Evolutionary conservation across 1,139 yeast genomes (phyloP).

Genomic region (Pichia sp.): DNA sequence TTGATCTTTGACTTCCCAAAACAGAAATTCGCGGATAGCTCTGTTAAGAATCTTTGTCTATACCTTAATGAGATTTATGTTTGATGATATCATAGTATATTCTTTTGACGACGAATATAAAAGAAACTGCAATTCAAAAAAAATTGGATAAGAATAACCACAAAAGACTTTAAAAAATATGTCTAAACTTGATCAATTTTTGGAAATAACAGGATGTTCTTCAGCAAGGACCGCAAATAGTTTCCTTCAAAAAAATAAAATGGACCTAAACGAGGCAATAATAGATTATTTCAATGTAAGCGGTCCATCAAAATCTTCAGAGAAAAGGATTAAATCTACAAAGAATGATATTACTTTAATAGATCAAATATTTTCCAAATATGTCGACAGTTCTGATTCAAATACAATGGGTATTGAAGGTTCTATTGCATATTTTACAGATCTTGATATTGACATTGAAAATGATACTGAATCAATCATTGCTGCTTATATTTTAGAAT

Average conservation of each 20-base stretch:
- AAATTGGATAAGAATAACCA: too few relatives aligned
- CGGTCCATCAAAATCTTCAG: not conserved
- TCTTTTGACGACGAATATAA: too few relatives aligned
- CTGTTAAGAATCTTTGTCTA: too few relatives aligned
- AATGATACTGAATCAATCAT: conserved; percentile 58
- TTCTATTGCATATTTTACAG: conserved; percentile 59
- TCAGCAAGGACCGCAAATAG: conserved; percentile 19
- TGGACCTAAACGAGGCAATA: conserved; percentile 23
- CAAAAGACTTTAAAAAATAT: too few relatives aligned
- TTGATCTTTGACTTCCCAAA: conserved; percentile 5
- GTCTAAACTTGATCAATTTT: too few relatives aligned
- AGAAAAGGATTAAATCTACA: not conserved
- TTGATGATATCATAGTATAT: too few relatives aligned
- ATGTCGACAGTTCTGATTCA: conserved; percentile 24
- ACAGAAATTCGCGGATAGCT: conserved; percentile 10
- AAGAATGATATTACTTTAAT: not conserved
- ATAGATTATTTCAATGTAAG: conserved; percentile 20
- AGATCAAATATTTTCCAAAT: conserved; percentile 18
- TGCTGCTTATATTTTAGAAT: conserved; percentile 59
- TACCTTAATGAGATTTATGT: too few relatives aligned
- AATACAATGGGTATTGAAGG: conserved; percentile 63
- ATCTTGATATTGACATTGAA: conserved; percentile 65
- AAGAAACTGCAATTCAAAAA: too few relatives aligned
- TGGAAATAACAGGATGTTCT: conserved; percentile 22
- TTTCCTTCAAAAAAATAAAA: conserved; percentile 18